A percentile compares a stretch with the other conserved stretches of the same genome.
phyloP scores from a whole-genome alignment of 2,329 filamentous ascomycete species.

The Diaporthe helianthi region DNA sequence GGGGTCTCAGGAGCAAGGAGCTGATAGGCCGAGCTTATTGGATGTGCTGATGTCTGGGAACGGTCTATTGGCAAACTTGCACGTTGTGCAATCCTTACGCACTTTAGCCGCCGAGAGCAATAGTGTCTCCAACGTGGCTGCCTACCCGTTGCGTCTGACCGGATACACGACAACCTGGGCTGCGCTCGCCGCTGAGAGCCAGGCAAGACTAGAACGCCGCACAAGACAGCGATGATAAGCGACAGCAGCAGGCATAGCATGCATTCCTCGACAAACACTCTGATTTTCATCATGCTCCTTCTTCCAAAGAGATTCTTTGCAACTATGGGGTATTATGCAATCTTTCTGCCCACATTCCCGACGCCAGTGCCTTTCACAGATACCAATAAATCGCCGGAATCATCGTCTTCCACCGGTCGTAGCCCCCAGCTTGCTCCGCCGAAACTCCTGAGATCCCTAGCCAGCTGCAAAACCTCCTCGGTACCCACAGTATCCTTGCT shows the following conservation, averaged over 20 bases:
- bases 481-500: slow-evolving; percentile 82
- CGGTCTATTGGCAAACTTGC: slow-evolving; percentile 60
- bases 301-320: slow-evolving; percentile 29
- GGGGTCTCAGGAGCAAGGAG: slow-evolving; percentile 36
- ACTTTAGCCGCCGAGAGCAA: slow-evolving; percentile 55
- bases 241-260: slow-evolving; percentile 21
- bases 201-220: slow-evolving; percentile 43
- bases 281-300: slow-evolving; percentile 41
- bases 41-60: slow-evolving; percentile 63
- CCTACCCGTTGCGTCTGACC: slow-evolving; percentile 60
- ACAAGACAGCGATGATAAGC: slow-evolving; percentile 34
- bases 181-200: slow-evolving; percentile 56
- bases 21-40: slow-evolving; percentile 48
- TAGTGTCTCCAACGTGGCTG: slow-evolving; percentile 47
- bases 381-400: slow-evolving; percentile 78
- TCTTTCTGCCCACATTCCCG: slow-evolving; percentile 93
- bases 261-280: slow-evolving; percentile 33
- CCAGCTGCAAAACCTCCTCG: slow-evolving; percentile 80
- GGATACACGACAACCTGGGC: slow-evolving; percentile 62
- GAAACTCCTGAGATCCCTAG: slow-evolving; percentile 86
- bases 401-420: slow-evolving; percentile 72
- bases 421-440: slow-evolving; percentile 92
- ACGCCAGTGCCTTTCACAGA: slow-evolving; percentile 93
- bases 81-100: slow-evolving; percentile 57
- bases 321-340: slow-evolving; percentile 56